Base-by-base conservation (phyloP, 148 eudicot species). In the Nepenthes mirabilis region DNA sequence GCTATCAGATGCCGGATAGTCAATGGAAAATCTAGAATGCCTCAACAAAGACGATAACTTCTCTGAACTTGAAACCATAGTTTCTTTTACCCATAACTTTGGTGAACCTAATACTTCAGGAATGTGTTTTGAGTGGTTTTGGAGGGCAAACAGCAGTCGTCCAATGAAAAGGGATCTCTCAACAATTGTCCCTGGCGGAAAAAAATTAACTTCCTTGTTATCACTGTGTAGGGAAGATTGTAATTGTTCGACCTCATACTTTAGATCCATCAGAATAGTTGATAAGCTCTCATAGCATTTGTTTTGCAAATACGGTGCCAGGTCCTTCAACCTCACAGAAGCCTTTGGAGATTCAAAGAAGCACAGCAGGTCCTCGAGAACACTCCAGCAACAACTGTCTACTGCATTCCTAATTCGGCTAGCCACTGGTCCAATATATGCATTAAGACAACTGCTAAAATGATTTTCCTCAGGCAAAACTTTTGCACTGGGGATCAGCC, bases 271-370 rank as follows among this genome's bases (percentile, higher is more conserved):
- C 74, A 93, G 66, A 66, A 93, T 82, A 54, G 73, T 64, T 36
- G 84, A 75, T 57, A 84, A 62, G 67, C 89, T 86, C 59, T 66
- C 74, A 68, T 84, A 79, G 68, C 96, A 93, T 73, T 80, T 82
- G 59, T 68, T 75, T 69, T 93, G 99, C 59, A 88, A 65, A 73
- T 86, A 82, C 13, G 91, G 83, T 9, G 83, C 88, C 59, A 93
- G 71, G 63, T 79, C 79, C 67, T 71, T 86, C 70, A 86, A 54
- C 74, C 99, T 86, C 63, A 77, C 62, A 57, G 91, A 76, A 58
- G 99, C 85, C 70, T 88, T 93, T 52, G 99, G 99, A 65, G 99
- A 93, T 61, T 93, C 96, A 36, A 93, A 75, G 75, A 93, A 88
- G 48, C 79, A 73, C 34, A 93, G 76, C 14, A 93, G 72, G 66